Conservation (phyloP, 768 basidiomycete genomes). For the Mycena indigotica region DNA sequence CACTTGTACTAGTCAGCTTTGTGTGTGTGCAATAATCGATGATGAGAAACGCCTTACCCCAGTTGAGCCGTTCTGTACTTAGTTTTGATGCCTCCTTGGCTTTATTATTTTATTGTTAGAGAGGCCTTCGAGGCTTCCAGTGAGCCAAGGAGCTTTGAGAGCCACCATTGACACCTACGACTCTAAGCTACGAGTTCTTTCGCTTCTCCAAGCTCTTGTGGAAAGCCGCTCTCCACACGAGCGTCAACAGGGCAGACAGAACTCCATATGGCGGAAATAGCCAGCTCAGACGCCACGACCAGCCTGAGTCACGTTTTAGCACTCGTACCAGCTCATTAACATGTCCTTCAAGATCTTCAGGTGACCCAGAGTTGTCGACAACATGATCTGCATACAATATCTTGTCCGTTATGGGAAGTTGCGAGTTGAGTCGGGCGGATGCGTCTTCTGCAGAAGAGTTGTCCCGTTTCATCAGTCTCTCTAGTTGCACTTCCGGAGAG, state of each 20-base stretch:
- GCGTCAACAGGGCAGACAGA: conserved; percentile 41
- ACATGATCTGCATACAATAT: conserved; percentile 82
- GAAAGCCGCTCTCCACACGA: conserved; percentile 28
- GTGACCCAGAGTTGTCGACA: conserved; percentile 85
- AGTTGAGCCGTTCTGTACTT: too few species aligned
- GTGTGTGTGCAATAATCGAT: too few species aligned
- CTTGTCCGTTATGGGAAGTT: conserved; percentile 79
- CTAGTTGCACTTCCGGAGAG: conserved; percentile 80
- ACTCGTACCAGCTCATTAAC: conserved; percentile 50
- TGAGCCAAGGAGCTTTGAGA: too few species aligned
- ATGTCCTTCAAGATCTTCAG: conserved; percentile 61
- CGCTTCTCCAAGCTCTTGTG: not conserved
- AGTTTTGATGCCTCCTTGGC: too few species aligned
- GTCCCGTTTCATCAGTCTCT: conserved; percentile 80
- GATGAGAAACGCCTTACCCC: too few species aligned
- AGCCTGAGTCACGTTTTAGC: conserved; percentile 51
- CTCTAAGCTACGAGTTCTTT: too few species aligned
- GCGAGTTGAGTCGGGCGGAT: conserved; percentile 70
- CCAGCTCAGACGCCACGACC: conserved; percentile 66
- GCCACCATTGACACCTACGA: too few species aligned
- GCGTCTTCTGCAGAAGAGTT: conserved; percentile 68
- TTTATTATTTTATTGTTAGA: too few species aligned
- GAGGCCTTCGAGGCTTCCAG: too few species aligned
- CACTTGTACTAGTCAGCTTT: too few species aligned
- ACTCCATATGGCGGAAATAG: conserved; percentile 57